A percentile compares a stretch with the other conserved stretches of the same genome.
Evolutionary conservation across 1,284 basidiomycete species (phyloP).

Genomic region (Ceratobasidium sp.): DNA sequence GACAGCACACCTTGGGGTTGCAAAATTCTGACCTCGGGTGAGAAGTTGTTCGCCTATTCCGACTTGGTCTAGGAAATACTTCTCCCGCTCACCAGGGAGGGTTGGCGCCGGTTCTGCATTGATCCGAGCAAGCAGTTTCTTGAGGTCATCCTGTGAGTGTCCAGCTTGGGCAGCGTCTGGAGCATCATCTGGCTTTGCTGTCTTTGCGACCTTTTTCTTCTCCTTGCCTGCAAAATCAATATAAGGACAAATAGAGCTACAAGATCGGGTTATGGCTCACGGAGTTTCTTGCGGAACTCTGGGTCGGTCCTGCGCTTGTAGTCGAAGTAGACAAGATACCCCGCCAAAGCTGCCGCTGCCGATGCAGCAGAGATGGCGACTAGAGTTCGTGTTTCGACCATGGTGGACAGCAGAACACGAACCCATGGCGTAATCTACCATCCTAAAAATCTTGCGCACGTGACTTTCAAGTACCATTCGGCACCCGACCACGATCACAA

Average conservation of each 20-base stretch:
- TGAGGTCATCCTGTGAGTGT: constrained; percentile 59
- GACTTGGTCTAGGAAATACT: constrained; percentile 91
- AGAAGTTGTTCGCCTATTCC: constrained; percentile 86
- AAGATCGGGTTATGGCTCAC: constrained; percentile 59
- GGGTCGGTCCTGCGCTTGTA: constrained; percentile 89
- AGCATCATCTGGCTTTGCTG: constrained; percentile 58
- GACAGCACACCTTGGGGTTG: not conserved
- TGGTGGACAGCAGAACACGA: constrained; percentile 43
- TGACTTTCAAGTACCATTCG: constrained; percentile 23
- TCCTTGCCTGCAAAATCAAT: constrained; percentile 70
- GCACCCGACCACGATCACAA: no score
- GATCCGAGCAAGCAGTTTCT: constrained; percentile 66
- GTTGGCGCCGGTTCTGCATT: constrained; percentile 69
- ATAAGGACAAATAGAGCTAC: constrained; percentile 5
- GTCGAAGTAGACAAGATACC: constrained; percentile 93
- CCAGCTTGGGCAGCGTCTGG: constrained; percentile 46
- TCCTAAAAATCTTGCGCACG: constrained; percentile 28
- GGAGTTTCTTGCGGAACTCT: constrained; percentile 86
- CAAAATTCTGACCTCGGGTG: constrained; percentile 64
- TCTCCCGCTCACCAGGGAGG: constrained; percentile 77
- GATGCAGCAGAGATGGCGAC: constrained; percentile 72
- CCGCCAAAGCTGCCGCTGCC: constrained; percentile 66
- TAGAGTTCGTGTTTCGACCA: constrained; percentile 50
- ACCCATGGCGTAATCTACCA: constrained; percentile 20
- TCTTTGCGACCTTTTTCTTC: constrained; percentile 82